A percentile compares a stretch with the other conserved stretches of the same genome.
These are phyloP conservation scores for Fonsecaea pugnacius DNA, from an alignment of 2,329 filamentous ascomycete species.

Conservation along the genomic window DNA sequence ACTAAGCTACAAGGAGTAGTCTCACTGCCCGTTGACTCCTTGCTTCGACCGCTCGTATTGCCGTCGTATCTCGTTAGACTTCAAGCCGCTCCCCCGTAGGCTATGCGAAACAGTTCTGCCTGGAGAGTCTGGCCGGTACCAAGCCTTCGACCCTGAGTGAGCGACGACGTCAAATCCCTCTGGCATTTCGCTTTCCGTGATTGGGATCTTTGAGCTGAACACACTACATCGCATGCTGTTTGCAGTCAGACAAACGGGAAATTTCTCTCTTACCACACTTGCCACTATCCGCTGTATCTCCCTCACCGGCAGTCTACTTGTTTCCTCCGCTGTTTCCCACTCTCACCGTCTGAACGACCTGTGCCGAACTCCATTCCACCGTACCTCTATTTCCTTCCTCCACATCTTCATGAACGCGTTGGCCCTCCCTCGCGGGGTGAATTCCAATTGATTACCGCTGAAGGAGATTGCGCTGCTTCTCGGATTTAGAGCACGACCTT, in stretches of 20 bases:
- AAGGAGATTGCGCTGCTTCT: neutral
- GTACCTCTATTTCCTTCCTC: neutral
- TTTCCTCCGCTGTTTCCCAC: neutral
- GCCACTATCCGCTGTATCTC: neutral
- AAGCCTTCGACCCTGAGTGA: neutral
- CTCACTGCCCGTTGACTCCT: neutral
- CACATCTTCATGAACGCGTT: neutral
- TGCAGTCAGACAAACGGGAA: neutral
- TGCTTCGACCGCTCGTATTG: neutral
- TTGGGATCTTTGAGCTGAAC: neutral
- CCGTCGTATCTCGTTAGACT: constrained; percentile 1
- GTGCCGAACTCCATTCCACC: neutral
- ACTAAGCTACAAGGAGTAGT: neutral
- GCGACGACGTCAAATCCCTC: neutral
- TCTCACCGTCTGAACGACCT: neutral
- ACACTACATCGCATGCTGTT: neutral
- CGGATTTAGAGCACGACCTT: neutral
- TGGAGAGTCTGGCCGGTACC: neutral
- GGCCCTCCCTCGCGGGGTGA: neutral
- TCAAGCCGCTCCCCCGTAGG: neutral
- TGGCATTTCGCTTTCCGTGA: neutral
- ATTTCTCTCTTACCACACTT: neutral
- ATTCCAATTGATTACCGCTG: neutral
- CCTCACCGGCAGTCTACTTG: neutral
- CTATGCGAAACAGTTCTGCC: neutral